Percentiles rank a stretch among this genome's conserved stretches.
phyloP scores from a whole-genome alignment of 139 green algal species.

The Volvox reticuliferus region DNA sequence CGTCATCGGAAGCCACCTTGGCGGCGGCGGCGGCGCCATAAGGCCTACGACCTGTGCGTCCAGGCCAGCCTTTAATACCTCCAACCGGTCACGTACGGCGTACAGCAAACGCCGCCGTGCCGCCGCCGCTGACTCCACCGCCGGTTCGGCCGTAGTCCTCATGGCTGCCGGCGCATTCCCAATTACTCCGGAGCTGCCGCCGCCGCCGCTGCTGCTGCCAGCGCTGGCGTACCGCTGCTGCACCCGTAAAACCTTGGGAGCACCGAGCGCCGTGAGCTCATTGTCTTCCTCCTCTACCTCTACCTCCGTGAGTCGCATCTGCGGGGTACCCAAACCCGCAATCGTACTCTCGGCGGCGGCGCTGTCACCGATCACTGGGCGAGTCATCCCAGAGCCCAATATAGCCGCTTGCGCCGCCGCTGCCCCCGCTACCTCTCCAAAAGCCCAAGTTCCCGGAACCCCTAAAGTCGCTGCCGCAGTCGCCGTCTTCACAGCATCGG shows the following conservation, averaged over 20 bases:
- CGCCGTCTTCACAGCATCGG: background rate
- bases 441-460: background rate
- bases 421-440: no score
- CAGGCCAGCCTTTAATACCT: background rate
- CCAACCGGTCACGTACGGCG: background rate
- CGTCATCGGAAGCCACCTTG: background rate
- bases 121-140: background rate
- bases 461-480: background rate
- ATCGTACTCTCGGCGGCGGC: background rate
- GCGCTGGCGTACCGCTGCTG: background rate
- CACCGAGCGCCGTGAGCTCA: background rate
- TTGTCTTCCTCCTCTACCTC: background rate
- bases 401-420: no score
- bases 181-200: no score
- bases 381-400: no score
- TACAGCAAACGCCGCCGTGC: background rate
- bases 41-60: background rate
- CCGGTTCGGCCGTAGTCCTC: no score
- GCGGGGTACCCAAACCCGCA: no score
- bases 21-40: constrained; percentile 8
- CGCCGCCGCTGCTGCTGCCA: background rate
- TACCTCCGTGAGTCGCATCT: background rate
- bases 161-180: background rate
- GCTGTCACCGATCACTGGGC: background rate
- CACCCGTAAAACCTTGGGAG: background rate